Base-by-base conservation (phyloP, 768 basidiomycete genomes). In the Pisolithus marmoratus region DNA sequence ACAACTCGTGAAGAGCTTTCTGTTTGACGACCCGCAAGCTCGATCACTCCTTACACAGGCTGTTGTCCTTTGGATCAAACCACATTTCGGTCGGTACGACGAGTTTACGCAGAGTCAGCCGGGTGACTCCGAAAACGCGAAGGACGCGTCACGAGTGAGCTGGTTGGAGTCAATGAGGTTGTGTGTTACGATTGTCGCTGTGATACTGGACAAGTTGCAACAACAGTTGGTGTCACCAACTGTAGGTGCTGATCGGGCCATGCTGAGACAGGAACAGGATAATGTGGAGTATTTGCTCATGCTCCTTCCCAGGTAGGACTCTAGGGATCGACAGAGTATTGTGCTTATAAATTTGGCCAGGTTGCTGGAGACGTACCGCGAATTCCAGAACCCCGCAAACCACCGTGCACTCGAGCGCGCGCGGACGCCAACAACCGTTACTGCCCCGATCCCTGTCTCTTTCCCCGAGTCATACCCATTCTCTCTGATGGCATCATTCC, bases 401-500 rank as follows among this genome's bases (percentile, higher is more conserved):
- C 77, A 76, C 38, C 80, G 79, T 49, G 82, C 84, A 2, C 79
- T 97, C 42, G 85, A 87, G 60, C 82, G 80, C 40, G 80, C 78
- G 24, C 80, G 79, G 44, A 77, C 85, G 0, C 74, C 76, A 17
- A 75, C 80, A 2, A 83, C 85, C 3, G 70, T 75, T 24, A 80
- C 83, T 45, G 70, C 83, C 20, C 63, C 73, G 2, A 64, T 78
- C 2, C 94, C 93, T 0, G 83, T 90, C 41, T 87, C 89, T 1
- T 97, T 97, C 70, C 95, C 95, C 0, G 88, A 93, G 57, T 87
- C 94, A 0, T 94, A 97, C 65, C 95, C 95, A 0, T 94, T 96
- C 67, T 85, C 91, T 6, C 75, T 98, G 19, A 61, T 91, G 23
- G 75, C 87, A 0, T 75, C 82, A 29, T 68, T 85, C 22, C 87